Evolutionary conservation across 2,329 filamentous ascomycete species (phyloP), one percentile per base, ranked within the genome.

Genomic region (Stemphylium lycopersici): DNA sequence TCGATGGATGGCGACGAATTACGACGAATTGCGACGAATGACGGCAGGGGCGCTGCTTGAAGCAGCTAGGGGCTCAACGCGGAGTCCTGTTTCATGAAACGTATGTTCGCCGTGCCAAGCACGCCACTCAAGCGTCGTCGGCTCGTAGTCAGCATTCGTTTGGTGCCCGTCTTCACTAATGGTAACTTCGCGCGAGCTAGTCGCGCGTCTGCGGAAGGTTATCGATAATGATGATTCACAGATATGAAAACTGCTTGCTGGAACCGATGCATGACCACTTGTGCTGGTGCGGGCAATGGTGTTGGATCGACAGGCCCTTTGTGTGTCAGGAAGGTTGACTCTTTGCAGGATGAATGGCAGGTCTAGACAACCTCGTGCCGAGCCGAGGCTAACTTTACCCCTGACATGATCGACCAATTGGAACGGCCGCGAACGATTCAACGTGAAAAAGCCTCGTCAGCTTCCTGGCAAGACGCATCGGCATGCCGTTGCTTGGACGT

Each of bases 71-170:
- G 56, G 54, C 50, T 40, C 24, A 34, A 44, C 52, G 52, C 52
- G 48, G 49, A 58, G 49, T 29, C 37, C 46, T 57, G 65, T 68
- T 68, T 67, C 65, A 67, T 62, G 58, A 69, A 69, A 69, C 65
- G 45, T 46, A 52, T 44, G 20, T 48, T 55, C 42, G 12, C 46
- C 54, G 53, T 38, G 58, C 62, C 58, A 59, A 63, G 58, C 16
- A 36, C 56, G 58, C 53, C 41, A 48, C 41, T 33, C 26, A 37
- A 48, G 18, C 3, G 45, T 52, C 48, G 8, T 32, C 26, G 41
- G 29, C 36, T 6, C n/a, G 47, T 33, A 56, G 51, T 55, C 44
- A 53, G 46, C 54, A 46, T 32, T 36, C 8, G 34, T 42, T 22
- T 20, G 43, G 15, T 48, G 12, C 24, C 24, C 40, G 31, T 29